A percentile compares a stretch with the other conserved stretches of the same genome.
Evolutionary conservation across 2,329 filamentous ascomycete genomes (phyloP).

Genomic region (Colletotrichum orbiculare): DNA sequence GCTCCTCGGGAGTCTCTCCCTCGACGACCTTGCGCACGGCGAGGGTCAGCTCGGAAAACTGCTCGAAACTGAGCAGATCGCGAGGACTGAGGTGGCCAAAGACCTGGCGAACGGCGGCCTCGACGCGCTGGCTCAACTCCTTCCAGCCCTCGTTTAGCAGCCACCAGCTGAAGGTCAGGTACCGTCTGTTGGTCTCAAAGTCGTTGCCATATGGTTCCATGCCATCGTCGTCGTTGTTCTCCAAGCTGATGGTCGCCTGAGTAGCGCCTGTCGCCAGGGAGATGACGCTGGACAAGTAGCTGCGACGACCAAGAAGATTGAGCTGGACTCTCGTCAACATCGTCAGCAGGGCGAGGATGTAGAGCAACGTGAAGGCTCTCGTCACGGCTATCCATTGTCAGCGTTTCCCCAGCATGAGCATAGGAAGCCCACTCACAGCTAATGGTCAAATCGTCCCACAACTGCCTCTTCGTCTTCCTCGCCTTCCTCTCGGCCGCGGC

Average conservation of each 20-base stretch:
- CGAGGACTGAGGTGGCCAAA: slow-evolving; percentile 91
- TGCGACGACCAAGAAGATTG: slow-evolving; percentile 93
- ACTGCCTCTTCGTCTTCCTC: slow-evolving; percentile 85
- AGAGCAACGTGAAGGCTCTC: slow-evolving; percentile 89
- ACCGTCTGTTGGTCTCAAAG: slow-evolving; percentile 94
- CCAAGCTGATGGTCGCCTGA: slow-evolving; percentile 84
- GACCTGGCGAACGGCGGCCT: slow-evolving; percentile 86
- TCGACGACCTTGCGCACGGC: slow-evolving; percentile 89
- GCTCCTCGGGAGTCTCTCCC: slow-evolving; percentile 61
- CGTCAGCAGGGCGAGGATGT: slow-evolving; percentile 88
- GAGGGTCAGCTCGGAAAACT: slow-evolving; percentile 82
- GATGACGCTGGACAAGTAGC: slow-evolving; percentile 95
- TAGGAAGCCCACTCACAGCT: slow-evolving; percentile 71
- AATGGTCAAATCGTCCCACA: slow-evolving; percentile 98
- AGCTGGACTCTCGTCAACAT: slow-evolving; percentile 95
- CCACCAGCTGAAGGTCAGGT: slow-evolving; percentile 99
- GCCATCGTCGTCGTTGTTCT: slow-evolving; percentile 93
- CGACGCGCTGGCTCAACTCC: slow-evolving; percentile 83
- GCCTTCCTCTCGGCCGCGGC: slow-evolving; percentile 58
- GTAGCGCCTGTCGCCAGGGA: slow-evolving; percentile 83
- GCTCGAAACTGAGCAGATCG: slow-evolving; percentile 85
- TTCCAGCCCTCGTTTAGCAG: slow-evolving; percentile 90
- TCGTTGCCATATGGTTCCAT: slow-evolving; percentile 87
- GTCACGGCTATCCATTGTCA: slow-evolving; percentile 75
- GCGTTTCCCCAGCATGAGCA: not conserved